Percentiles rank a stretch among this genome's conserved stretches.
Evolutionary conservation across 768 basidiomycete genomes (phyloP).

Genomic region (Kwoniella heveanensis): DNA sequence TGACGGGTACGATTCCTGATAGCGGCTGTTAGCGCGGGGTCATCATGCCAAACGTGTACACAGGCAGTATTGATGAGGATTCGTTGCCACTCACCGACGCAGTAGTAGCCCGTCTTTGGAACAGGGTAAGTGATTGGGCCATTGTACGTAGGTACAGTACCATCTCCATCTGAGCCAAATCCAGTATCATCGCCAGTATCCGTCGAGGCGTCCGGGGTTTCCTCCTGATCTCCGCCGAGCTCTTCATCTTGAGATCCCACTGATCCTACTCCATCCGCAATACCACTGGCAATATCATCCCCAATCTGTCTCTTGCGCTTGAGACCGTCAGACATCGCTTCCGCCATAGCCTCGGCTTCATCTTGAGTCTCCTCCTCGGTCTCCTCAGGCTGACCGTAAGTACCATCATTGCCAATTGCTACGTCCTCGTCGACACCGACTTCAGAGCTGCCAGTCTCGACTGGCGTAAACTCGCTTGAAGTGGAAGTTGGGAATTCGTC

Average conservation of each 20-base stretch:
- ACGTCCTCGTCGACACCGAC: slow-evolving; percentile 2
- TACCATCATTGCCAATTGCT: not conserved
- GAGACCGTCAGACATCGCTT: slow-evolving; percentile 16
- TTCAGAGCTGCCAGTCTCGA: not conserved
- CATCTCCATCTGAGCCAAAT: slow-evolving; percentile 3
- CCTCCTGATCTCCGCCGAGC: slow-evolving; percentile 10
- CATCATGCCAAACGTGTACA: too few relatives aligned
- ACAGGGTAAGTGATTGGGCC: slow-evolving; percentile 81
- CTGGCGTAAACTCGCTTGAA: slow-evolving; percentile 2
- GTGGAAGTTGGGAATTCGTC: slow-evolving; percentile 1
- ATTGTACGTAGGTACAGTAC: slow-evolving; percentile 59
- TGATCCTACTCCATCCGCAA: slow-evolving; percentile 6
- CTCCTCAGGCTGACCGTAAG: slow-evolving; percentile 10
- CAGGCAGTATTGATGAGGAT: not conserved
- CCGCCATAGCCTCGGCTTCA: slow-evolving; percentile 20
- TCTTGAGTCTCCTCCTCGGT: slow-evolving; percentile 25
- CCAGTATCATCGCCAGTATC: not conserved
- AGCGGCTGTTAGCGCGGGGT: not conserved
- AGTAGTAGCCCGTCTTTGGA: slow-evolving; percentile 88
- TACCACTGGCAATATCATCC: slow-evolving; percentile 21
- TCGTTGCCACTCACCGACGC: slow-evolving; percentile 70
- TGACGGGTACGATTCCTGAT: slow-evolving; percentile 83
- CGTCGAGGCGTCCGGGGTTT: slow-evolving; percentile 5
- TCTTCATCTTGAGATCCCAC: slow-evolving; percentile 5
- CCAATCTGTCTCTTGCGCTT: slow-evolving; percentile 11